Evolutionary conservation across 148 eudicot genomes (phyloP), one percentile per base, ranked within the genome.

Genomic region (Chenopodium quinoa): DNA sequence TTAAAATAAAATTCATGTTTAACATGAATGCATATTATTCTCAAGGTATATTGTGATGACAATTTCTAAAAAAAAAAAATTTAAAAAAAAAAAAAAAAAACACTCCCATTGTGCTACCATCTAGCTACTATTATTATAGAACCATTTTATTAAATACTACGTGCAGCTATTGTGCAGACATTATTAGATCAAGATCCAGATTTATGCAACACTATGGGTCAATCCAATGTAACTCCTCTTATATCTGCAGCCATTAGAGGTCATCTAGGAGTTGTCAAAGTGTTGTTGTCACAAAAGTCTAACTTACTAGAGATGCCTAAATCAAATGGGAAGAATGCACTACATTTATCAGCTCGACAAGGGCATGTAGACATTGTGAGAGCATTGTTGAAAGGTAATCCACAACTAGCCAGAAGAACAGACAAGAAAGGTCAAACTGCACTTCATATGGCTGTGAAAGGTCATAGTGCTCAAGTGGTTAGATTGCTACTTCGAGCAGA

Each of bases 401-500:
- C 86, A 17, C 90, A 89, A 71, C 76, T 93, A 16, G 89, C 92
- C 66, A 75, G 92, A 79, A 86, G 88, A 80, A 91, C 87, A 6
- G 97, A 93, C 80, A 93, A 89, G 81, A 93, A 93, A 76, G 97
- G 94, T 34, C 97, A 93, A 73, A 93, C 91, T 82, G 87, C 94
- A 9, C 84, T 93, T 82, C 97, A 93, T 82, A 91, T 93, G 94
- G 94, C 97, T 65, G 97, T 90, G 4, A 93, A 93, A 87, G 97
- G 94, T 63, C 90, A 90, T 68, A 88, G 88, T 76, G 85, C 83
- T 74, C 81, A 83, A 69, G 94, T 91, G 68, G 97, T 93, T 25
- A 85, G 82, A 85, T 80, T 87, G 80, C 90, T 93, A 81, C 92
- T 93, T 19, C 88, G 82, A 78, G 92, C 87, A 17, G 94, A 93